Conservation (phyloP, 495 filamentous ascomycete genomes). For the Aspergillus panamensis region DNA sequence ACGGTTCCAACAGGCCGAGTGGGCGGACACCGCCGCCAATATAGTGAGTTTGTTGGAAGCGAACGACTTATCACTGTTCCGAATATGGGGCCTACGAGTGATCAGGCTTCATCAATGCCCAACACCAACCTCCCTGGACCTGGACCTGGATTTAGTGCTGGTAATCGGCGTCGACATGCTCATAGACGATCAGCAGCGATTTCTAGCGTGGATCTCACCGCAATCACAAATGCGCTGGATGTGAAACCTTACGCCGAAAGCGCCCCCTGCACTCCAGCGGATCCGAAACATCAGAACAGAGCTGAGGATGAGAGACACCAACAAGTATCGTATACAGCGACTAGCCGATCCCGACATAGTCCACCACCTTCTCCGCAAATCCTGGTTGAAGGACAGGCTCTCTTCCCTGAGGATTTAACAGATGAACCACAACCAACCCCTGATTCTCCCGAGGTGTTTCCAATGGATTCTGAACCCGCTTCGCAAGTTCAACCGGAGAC, state of each 20-base stretch:
- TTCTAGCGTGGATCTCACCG: slow-evolving; percentile 75
- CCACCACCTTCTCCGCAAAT: slow-evolving; percentile 39
- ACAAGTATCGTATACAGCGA: slow-evolving; percentile 38
- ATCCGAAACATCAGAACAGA: slow-evolving; percentile 29
- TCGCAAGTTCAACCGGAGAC: slow-evolving; percentile 46
- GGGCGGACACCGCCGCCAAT: slow-evolving; percentile 65
- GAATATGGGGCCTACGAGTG: slow-evolving; percentile 55
- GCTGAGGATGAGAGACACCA: slow-evolving; percentile 31
- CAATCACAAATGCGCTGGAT: slow-evolving; percentile 60
- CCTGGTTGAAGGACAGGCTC: slow-evolving; percentile 31
- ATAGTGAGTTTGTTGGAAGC: slow-evolving; percentile 76
- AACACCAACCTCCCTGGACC: slow-evolving; percentile 48
- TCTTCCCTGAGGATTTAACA: slow-evolving; percentile 38
- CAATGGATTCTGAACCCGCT: slow-evolving; percentile 66
- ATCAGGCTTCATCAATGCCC: slow-evolving; percentile 45
- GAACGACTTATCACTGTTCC: slow-evolving; percentile 59
- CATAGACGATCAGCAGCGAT: slow-evolving; percentile 85
- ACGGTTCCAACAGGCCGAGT: slow-evolving; percentile 32
- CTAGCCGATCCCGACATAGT: slow-evolving; percentile 30
- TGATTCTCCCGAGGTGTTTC: slow-evolving; percentile 69
- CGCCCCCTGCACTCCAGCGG: slow-evolving; percentile 66
- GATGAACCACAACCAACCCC: slow-evolving; percentile 59
- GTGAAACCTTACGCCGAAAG: slow-evolving; percentile 52
- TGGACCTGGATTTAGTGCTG: slow-evolving; percentile 38
- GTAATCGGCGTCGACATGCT: slow-evolving; percentile 65